Evolutionary conservation across 73 alveolate species (phyloP).

Genomic region (Diophrys appendiculata): DNA sequence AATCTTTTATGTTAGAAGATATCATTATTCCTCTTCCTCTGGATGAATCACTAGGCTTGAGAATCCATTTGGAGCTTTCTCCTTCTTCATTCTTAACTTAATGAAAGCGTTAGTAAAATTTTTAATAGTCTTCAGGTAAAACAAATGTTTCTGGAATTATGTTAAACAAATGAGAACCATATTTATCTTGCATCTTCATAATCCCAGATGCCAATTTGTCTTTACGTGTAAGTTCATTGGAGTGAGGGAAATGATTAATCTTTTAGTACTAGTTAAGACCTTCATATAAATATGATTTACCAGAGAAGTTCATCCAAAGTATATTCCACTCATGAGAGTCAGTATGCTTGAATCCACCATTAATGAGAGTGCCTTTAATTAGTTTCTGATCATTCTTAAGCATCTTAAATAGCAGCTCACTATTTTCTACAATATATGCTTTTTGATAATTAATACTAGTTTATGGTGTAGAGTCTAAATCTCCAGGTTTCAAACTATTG

Average conservation of each 20-base stretch:
- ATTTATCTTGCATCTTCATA: conserved; percentile 70
- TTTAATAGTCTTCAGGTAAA: conserved; percentile 77
- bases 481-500: neutral
- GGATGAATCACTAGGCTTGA: neutral
- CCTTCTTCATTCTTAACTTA: conserved; percentile 10
- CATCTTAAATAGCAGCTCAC: conserved; percentile 13
- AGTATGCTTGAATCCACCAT: conserved; percentile 46
- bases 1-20: conserved; percentile 32
- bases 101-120: conserved; percentile 68
- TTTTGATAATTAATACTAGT: neutral
- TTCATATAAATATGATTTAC: conserved; percentile 71
- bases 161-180: conserved; percentile 62
- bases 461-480: neutral
- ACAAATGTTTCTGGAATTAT: conserved; percentile 85
- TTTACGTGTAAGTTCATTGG: conserved; percentile 84
- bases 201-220: conserved; percentile 78
- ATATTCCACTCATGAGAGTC: conserved; percentile 78
- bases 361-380: conserved; percentile 17
- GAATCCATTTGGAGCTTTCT: neutral
- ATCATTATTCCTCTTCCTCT: conserved; percentile 32
- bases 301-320: conserved; percentile 62
- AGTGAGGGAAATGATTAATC: conserved; percentile 84
- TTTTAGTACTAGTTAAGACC: conserved; percentile 77
- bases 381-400: conserved; percentile 23
- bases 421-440: neutral